These are phyloP conservation scores for Rhizopus microsporus DNA, from an alignment of 371 early-diverging fungal species.

Conservation along the genomic window DNA sequence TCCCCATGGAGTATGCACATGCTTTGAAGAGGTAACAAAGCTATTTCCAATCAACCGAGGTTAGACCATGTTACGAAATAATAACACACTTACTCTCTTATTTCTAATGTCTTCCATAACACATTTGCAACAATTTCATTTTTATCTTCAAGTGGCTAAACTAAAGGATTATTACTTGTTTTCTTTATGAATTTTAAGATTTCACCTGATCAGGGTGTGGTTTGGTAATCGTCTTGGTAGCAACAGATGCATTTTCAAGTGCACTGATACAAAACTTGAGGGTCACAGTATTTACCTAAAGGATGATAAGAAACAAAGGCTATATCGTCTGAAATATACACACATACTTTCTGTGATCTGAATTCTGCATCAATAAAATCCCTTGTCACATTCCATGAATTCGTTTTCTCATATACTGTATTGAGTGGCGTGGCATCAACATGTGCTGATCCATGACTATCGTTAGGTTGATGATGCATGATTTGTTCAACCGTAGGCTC, in stretches of 20 bases:
- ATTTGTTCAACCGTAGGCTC: constrained; percentile 57
- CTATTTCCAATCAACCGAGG: constrained; percentile 19
- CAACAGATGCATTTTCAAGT: constrained; percentile 36
- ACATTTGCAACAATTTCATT: constrained; percentile 58
- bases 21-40: constrained; percentile 49
- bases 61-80: neutral
- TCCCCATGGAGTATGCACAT: constrained; percentile 53
- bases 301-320: neutral
- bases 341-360: constrained; percentile 31
- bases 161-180: neutral
- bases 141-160: constrained; percentile 40
- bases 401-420: constrained; percentile 49
- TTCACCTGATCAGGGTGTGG: constrained; percentile 27
- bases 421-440: constrained; percentile 48
- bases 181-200: neutral
- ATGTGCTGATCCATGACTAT: constrained; percentile 18
- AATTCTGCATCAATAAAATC: constrained; percentile 38
- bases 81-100: constrained; percentile 46
- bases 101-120: constrained; percentile 53
- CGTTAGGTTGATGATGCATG: constrained; percentile 44
- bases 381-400: constrained; percentile 45
- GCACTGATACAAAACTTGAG: constrained; percentile 48
- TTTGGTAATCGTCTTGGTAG: constrained; percentile 40
- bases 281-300: constrained; percentile 36
- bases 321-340: neutral